Evolutionary conservation across 2,329 filamentous ascomycete species (phyloP).

Genomic region (Nothophoma quercina): DNA sequence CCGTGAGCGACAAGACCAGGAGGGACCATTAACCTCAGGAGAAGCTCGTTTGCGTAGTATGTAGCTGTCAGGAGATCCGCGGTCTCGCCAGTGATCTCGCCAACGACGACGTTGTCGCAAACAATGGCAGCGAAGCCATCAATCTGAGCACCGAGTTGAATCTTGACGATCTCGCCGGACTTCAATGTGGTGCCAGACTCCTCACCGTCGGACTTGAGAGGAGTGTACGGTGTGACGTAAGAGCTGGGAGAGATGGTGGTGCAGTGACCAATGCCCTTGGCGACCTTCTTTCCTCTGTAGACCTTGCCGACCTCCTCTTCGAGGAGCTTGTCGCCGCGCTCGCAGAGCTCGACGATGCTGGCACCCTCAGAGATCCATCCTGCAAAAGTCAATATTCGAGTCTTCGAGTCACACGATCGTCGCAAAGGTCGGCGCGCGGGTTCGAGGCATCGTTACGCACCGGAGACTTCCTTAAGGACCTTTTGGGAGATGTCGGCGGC

Average conservation of each 20-base stretch:
- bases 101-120: constrained; percentile 87
- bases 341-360: constrained; percentile 93
- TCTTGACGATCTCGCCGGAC: constrained; percentile 89
- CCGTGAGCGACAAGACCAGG: constrained; percentile 84
- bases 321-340: constrained; percentile 93
- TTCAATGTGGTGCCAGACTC: constrained; percentile 84
- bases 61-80: constrained; percentile 91
- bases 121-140: constrained; percentile 97
- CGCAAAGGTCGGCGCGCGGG: constrained; percentile 8
- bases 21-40: constrained; percentile 88
- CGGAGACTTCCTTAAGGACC: constrained; percentile 83
- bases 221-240: constrained; percentile 96
- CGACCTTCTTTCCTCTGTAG: constrained; percentile 97
- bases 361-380: constrained; percentile 79
- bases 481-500: constrained; percentile 95
- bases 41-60: constrained; percentile 93
- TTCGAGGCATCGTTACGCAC: constrained; percentile 48
- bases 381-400: constrained; percentile 46
- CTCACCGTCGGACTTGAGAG: constrained; percentile 82
- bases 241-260: constrained; percentile 94
- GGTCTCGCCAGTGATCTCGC: constrained; percentile 74
- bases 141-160: constrained; percentile 98
- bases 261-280: constrained; percentile 93
- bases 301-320: constrained; percentile 95
- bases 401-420: constrained; percentile 21